A percentile compares a stretch with the other conserved stretches of the same genome.
Conservation (phyloP, 2,329 filamentous ascomycete species). For the Ilyonectria robusta region DNA sequence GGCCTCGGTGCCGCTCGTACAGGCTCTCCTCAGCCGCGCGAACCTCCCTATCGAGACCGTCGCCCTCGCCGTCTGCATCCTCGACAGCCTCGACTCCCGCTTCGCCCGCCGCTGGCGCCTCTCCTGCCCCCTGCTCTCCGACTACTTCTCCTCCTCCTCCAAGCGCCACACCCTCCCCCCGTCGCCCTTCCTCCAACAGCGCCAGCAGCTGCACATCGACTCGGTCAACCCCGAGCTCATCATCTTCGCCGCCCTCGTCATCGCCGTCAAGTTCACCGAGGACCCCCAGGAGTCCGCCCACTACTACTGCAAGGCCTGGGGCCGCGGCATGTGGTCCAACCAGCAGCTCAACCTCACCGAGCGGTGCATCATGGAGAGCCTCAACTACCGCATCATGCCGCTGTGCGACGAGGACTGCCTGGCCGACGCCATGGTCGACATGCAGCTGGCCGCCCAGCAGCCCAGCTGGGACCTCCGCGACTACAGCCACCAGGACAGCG, state of each 20-base stretch:
- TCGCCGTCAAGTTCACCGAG: constrained; percentile 77
- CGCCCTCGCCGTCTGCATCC: constrained; percentile 75
- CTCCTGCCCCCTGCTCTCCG: constrained; percentile 65
- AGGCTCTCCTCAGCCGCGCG: constrained; percentile 71
- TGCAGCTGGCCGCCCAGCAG: constrained; percentile 69
- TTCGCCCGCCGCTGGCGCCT: constrained; percentile 76
- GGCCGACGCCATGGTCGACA: constrained; percentile 72
- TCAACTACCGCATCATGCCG: constrained; percentile 74
- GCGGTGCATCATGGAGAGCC: constrained; percentile 74
- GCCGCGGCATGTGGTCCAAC: constrained; percentile 68
- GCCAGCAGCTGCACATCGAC: constrained; percentile 69
- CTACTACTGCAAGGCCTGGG: constrained; percentile 70
- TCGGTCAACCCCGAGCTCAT: constrained; percentile 74
- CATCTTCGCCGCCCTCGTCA: constrained; percentile 72
- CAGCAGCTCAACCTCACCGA: constrained; percentile 76
- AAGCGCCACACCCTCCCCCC: constrained; percentile 66
- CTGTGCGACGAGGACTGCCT: constrained; percentile 71
- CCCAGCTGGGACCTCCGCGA: constrained; percentile 46
- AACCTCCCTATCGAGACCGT: constrained; percentile 72
- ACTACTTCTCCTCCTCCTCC: constrained; percentile 46
- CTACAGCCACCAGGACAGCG: constrained; percentile 50
- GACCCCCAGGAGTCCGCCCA: constrained; percentile 69
- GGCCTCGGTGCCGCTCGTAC: constrained; percentile 71
- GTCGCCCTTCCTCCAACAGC: constrained; percentile 51
- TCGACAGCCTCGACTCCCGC: constrained; percentile 74